Base-by-base conservation (phyloP, 768 basidiomycete genomes). In the Cyclocybe aegerita region DNA sequence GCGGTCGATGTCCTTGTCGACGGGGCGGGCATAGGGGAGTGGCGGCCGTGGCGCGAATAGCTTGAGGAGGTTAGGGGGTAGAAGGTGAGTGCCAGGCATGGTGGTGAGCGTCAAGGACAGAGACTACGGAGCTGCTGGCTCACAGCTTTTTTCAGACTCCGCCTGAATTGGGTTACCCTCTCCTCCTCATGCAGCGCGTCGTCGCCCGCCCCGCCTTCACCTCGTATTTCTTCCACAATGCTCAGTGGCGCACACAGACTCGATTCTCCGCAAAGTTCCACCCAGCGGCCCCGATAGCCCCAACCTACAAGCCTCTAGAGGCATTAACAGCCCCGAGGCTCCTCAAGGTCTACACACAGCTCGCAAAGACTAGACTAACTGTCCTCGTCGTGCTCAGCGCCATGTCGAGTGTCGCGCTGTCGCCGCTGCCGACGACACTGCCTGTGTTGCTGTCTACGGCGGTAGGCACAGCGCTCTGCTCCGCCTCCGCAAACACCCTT, bases 1-100 rank as follows among this genome's bases (percentile, higher is more conserved):
- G 31, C 83, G 82, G 69, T 90, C 82, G 34, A 90, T 84, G 64
- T 97, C 92, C 59, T 74, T 85, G 65, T 90, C 93, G 32, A 92
- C 77, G 0, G 96, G 94, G 7, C 93, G 86, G 30, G 85, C 62
- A 65, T 93, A 98, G 0, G 89, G 88, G 3, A 98, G 80, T 2
- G 88, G 90, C 1, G 96, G 93, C 6, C 97, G 85, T 4, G 97
- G 94, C 0, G 93, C 88, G 67, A 98, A 99, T 58, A 98, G 87
- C 67, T 96, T 94, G 68, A 98, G 85, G 46, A 99, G 82, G 70
- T 98, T 97, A 3, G 93, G 93, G 3, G 96, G 96, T 16, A 99
- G 81, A 16, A 95, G 78, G 71, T 95, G 91, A 3, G 92, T 93
- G 42, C 88, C 89, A 37, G 80, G 79, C 79, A 80, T 80, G 35